Base-by-base conservation (phyloP, 805 yeast genomes). In the Metschnikowia amazonensis region DNA sequence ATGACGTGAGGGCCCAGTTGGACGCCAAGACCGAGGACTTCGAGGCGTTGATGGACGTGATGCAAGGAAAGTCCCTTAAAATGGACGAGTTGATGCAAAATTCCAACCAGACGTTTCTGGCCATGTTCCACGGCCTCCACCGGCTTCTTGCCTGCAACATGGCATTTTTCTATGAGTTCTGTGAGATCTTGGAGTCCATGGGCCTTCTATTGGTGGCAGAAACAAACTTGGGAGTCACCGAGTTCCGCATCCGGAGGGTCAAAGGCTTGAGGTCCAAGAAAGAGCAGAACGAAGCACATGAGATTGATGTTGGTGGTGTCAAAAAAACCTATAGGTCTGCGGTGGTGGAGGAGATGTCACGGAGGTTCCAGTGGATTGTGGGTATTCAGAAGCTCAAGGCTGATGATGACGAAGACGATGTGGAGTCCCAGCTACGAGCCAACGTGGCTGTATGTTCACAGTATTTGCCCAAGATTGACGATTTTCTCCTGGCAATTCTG, bases 111-210 rank as follows among this genome's bases (percentile, higher is more conserved):
- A 16, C 41, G 16, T 44, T 43, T 10, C 38, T 18, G 24, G 27
- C 25, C 6, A 41, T 49, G 32, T 30, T 44, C 2, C 8, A 27
- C 16, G 57, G 69, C 21, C 60, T 75, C 1, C 47, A 51, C 16
- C 57, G 56, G 27, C 57, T 69, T 41, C 60, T 62, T 43, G 32
- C 36, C 5, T 46, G 60, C 3, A 52, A 65, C 5, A 62, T 57
- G 46, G 60, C 58, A 5, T 64, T 53, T 42, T 65, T 82, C 47
- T 58, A 72, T 4, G 76, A 70, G 40, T 62, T 68, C 34, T 82
- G 90, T 47, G 67, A 76, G 39, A 66, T 84, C 3, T 66, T 87
- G 27, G 95, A 86, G 58, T 74, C 84, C 3, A 81, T 89, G 72
- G 97, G 97, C 0, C 69, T 89, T 38, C 72, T 89, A 30, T 72